Evolutionary conservation across 1,139 yeast genomes (phyloP).

Genomic region (Pichia sp.): DNA sequence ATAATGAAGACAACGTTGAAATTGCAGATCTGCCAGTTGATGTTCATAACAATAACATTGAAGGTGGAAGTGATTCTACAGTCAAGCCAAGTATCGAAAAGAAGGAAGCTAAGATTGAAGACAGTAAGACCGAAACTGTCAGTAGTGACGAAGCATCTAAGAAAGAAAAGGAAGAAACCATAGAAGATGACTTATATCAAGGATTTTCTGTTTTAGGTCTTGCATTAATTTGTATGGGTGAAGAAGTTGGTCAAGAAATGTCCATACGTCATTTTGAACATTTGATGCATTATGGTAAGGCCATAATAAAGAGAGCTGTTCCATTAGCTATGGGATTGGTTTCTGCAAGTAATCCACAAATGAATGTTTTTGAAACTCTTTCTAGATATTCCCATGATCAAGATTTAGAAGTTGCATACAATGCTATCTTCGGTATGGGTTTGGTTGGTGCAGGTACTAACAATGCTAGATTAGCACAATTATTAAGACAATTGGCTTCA

Average conservation of each 20-base stretch:
- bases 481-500: conserved; percentile 90
- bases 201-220: conserved; percentile 94
- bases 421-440: conserved; percentile 97
- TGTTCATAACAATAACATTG: conserved; percentile 7
- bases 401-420: conserved; percentile 91
- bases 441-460: conserved; percentile 98
- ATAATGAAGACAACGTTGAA: conserved; percentile 12
- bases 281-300: conserved; percentile 96
- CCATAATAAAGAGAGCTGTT: conserved; percentile 88
- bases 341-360: conserved; percentile 92
- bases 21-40: conserved; percentile 14
- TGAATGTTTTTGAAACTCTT: conserved; percentile 95
- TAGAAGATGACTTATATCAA: conserved; percentile 63
- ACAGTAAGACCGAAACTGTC: conserved; percentile 18
- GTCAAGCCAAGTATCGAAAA: conserved; percentile 5
- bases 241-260: conserved; percentile 98
- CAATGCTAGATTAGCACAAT: conserved; percentile 96
- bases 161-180: conserved; percentile 27
- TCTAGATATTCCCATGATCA: conserved; percentile 97
- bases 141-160: conserved; percentile 24
- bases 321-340: conserved; percentile 98
- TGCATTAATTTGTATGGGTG: conserved; percentile 97
- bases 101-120: conserved; percentile 8
- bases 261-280: conserved; percentile 96
- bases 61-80: conserved; percentile 3